Conservation (phyloP, 805 yeast genomes). For the Danielia reshetovae region DNA sequence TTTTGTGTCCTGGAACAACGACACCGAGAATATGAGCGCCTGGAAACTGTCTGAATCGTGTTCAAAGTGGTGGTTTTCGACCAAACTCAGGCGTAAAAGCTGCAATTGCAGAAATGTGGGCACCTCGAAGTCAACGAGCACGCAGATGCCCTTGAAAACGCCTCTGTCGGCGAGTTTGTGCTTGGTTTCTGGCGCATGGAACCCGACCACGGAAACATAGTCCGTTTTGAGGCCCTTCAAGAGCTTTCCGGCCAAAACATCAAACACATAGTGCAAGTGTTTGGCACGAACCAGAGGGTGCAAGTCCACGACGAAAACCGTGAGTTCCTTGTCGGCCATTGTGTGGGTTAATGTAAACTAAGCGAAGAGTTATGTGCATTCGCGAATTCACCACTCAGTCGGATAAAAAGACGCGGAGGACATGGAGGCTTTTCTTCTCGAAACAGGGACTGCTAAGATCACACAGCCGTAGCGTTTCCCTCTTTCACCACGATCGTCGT, state of each 20-base stretch:
- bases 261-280: slow-evolving; percentile 33
- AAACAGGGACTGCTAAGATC: no score
- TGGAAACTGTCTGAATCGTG: slow-evolving; percentile 19
- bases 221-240: slow-evolving; percentile 43
- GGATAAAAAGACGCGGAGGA: no score
- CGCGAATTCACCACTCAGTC: no score
- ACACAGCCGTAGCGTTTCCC: no score
- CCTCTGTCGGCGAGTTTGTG: slow-evolving; percentile 13
- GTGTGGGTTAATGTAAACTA: background rate
- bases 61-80: slow-evolving; percentile 6
- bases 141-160: slow-evolving; percentile 13
- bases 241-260: slow-evolving; percentile 39
- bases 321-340: slow-evolving; percentile 38
- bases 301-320: slow-evolving; percentile 47
- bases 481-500: no score
- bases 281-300: slow-evolving; percentile 41
- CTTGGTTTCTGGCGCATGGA: slow-evolving; percentile 18
- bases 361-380: no score
- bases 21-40: slow-evolving; percentile 35
- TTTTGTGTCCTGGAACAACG: slow-evolving; percentile 25
- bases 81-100: slow-evolving; percentile 6
- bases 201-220: slow-evolving; percentile 29
- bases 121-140: slow-evolving; percentile 16
- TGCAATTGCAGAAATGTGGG: slow-evolving; percentile 19
- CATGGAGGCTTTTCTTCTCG: no score